Evolutionary conservation across 768 basidiomycete species (phyloP), one percentile per base, ranked within the genome.

Genomic region (Termitomyces eurrhizus): DNA sequence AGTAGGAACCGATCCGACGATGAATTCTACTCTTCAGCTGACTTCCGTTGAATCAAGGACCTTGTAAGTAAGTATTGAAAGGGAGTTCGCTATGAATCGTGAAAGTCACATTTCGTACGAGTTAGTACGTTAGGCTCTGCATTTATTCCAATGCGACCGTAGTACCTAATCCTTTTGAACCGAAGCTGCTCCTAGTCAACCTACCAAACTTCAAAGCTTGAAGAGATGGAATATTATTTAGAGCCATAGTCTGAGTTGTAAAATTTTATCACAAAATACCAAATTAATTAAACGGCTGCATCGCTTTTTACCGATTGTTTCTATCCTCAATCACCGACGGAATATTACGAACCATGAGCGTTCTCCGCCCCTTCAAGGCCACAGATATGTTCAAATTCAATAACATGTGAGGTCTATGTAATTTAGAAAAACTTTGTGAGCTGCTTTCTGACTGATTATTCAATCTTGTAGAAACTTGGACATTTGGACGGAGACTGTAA

Each of bases 401-500:
- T 70, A 92, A 92, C 69, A 83, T 96, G 92, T 90, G 67, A 48
- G 18, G 14, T 26, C 21, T 37, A 42, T 32, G 37, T 52, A 26
- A 29, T 24, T n/a, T 1, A 13, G 44, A 21, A 54, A 46, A 52
- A 61, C 29, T 33, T 58, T 62, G 39, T 69, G 18, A 53, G 24
- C 8, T 39, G 39, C 16, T 41, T 41, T 54, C 18, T 54, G 29
- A 54, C 52, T 3, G 6, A 13, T 4, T 39, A 7, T 0, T 7
- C 18, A 60, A 58, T 50, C 7, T 54, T 52, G 1, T 73, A 94
- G 93, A 62, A 98, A 99, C 74, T 76, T 96, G 69, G 96, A 98
- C 73, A 79, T 95, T 49, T 98, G 93, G 93, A 98, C 97, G 49
- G 96, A 98, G 75, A 98, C 97, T 24, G 95, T 94, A 67, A 69